Evolutionary conservation across 2,329 filamentous ascomycete species (phyloP), one percentile per base, ranked within the genome.

Genomic region (Xylariaceae sp.): DNA sequence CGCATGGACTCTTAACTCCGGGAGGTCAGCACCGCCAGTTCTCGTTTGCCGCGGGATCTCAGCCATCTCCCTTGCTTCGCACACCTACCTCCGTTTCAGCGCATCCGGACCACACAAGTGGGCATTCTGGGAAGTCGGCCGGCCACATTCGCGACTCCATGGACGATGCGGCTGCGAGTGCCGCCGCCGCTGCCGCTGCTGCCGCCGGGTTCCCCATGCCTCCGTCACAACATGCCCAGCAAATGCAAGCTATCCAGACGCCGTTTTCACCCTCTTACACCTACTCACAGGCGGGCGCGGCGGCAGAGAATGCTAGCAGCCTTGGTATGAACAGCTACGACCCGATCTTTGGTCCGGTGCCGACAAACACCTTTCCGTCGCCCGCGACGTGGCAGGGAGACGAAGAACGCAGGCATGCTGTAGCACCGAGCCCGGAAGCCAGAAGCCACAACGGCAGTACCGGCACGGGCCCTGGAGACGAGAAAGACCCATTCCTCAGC

Each of bases 401-500:
- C 10, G 38, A 50, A 31, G 61, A 56, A 61, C 67, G 38, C 55
- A 67, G 47, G 15, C 11, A 16, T 7, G 58, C 46, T 40, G 22
- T 57, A 38, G 44, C 58, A 44, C 49, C 59, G 38, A 67, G 65
- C 29, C 70, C 72, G 0, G 68, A 64, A 2, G 63, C 52, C 2
- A 61, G 62, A 42, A 75, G 70, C 51, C 65, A 66, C 35, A 65
- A 65, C 26, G 68, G 63, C 8, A 71, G 68, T 37, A 66, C 65
- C 1, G 67, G 61, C 2, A 68, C 67, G 2, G 64, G 57, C 0
- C 53, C 63, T 3, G 65, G 63, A 3, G 71, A 79, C 14, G 84
- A 90, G 45, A 88, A 84, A 47, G 86, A 92, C 51, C 84, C 85
- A 0, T 92, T 93, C 51, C 58, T 92, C 25, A 83, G 75, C 40